Base-by-base conservation (phyloP, 148 eudicot species). In the Agrostemma githago region DNA sequence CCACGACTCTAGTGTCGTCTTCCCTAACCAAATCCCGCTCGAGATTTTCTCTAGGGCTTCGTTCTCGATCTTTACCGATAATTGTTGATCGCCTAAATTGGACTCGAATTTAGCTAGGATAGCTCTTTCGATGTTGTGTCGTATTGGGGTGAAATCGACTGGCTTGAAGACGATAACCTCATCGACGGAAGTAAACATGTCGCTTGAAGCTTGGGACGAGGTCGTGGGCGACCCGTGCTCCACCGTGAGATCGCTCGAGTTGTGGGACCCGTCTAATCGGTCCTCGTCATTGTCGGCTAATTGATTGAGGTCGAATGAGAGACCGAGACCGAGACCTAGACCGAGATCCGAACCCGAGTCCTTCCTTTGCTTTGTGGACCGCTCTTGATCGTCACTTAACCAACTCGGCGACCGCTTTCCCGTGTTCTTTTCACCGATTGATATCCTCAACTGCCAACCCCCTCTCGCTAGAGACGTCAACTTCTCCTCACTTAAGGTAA, bases 1-100 rank as follows among this genome's bases (percentile, higher is more conserved):
- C 98, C 98, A 95, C 3, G 89, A 79, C 39, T 88, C 93, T 34
- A 95, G 62, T 39, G 90, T 75, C 0, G 83, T 79, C 74, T 79
- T 77, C 54, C 97, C 99, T 5, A 86, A 81, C 96, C 93, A 95
- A 41, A 86, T 62, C 26, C 96, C 99, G 4, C 84, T 89, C n/a
- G 85, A 1, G 62, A 95, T 95, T 84, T 85, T 92, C 73, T 90
- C 89, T 0, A 92, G 77, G 11, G 93, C 97, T 6, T 80, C 90
- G 5, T 78, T 83, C 19, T 89, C 94, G 5, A 92, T 68, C 81
- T 89, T 86, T 1, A 88, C 6, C 0, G 86, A 72, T 6, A 80
- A 3, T 39, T n/a, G n/a, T n/a, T 81, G 81, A 9, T 87, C 89
- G 5, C 88, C 97, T 15, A 88, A 72, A 4, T 78, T 51, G 11